phyloP scores from a whole-genome alignment of 495 filamentous ascomycete genomes.

The Neurospora discreta region DNA sequence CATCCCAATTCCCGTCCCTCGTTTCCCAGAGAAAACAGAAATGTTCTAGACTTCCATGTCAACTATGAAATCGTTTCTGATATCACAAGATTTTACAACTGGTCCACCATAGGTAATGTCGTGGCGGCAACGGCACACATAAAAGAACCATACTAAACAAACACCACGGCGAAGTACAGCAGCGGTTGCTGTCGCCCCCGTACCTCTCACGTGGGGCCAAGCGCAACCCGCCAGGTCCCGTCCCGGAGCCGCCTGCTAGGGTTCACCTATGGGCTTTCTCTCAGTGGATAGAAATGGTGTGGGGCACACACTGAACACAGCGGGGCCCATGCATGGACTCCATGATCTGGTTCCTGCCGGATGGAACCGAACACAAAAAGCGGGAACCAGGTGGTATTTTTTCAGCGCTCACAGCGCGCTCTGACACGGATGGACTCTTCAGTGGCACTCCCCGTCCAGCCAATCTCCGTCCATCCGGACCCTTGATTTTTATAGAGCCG shows the following conservation, averaged over 20 bases:
- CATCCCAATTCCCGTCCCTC: background rate
- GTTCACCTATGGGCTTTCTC: background rate
- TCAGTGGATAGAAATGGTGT: background rate
- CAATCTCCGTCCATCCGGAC: slow-evolving; percentile 6
- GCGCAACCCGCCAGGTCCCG: background rate
- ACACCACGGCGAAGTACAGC: no score
- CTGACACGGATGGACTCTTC: background rate
- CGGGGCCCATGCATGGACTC: background rate
- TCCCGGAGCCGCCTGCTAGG: background rate
- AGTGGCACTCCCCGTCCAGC: background rate
- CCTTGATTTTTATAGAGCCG: background rate
- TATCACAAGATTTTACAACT: background rate
- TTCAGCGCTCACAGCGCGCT: background rate
- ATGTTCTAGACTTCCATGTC: background rate
- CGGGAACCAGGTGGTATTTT: no score
- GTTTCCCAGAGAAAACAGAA: background rate
- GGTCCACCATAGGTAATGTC: background rate
- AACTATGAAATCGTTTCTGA: background rate
- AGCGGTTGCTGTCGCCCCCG: background rate
- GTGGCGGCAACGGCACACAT: no score
- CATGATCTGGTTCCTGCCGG: slow-evolving; percentile 6
- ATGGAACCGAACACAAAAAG: slow-evolving; percentile 5
- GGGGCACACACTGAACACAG: background rate
- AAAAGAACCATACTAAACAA: no score
- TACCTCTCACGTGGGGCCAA: background rate